Evolutionary conservation across 2,329 filamentous ascomycete genomes (phyloP), one percentile per base, ranked within the genome.

Genomic region (Zymoseptoria passerinii): DNA sequence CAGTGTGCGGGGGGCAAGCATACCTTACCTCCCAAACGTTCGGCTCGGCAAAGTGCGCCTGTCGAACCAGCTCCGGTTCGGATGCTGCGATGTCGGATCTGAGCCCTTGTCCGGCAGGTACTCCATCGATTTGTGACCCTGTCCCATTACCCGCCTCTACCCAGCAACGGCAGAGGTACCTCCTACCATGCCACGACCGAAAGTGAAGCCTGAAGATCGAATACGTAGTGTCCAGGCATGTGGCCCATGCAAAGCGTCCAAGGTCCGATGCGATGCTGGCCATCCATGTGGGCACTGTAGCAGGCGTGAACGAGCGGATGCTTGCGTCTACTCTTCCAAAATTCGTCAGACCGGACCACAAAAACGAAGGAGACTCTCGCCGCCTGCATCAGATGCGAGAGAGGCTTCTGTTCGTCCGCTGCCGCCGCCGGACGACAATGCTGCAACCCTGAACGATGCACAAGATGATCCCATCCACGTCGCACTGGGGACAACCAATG

Each of bases 211-310:
- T 19, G 50, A 58, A 48, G 50, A 59, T 52, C 57, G 62, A 40
- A 62, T 63, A 44, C 59, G 63, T 20, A 63, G 60, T 50, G 58
- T 58, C 55, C 55, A 57, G 54, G 60, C 63, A 55, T 67, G 61
- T 44, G 53, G 62, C 27, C 61, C 64, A 16, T 65, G 63, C 60
- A 66, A 65, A 61, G 61, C 61, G 18, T 65, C 61, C 23, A 66
- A 66, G 58, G 62, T 66, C 10, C 56, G 64, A 20, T 66, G 63
- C 53, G 61, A 65, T 61, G 62, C 64, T 49, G 61, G 48, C 27
- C 57, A 49, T 27, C 63, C 63, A 52, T 66, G 64, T 60, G 63
- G 60, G 10, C 59, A 60, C 50, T 66, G 64, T 54, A 50, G 58
- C 13, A 62, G 61, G 44, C 61, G 61, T 9, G 61, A 63, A 50